phyloP scores from a whole-genome alignment of 345 rosid species.

The Hibiscus mutabilis region DNA sequence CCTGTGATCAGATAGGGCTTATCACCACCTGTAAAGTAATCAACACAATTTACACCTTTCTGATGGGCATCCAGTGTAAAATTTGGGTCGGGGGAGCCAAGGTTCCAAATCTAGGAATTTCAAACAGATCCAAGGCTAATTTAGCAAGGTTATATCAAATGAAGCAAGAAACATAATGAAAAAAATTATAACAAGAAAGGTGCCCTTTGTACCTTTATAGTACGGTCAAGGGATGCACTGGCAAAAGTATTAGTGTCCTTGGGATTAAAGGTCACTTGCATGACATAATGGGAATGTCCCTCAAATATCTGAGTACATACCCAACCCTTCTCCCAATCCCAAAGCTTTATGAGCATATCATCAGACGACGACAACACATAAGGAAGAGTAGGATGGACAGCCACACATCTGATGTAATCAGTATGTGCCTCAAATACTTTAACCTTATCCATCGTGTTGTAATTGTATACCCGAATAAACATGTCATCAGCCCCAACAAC shows the following conservation, averaged over 20 bases:
- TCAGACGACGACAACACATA: constrained; percentile 91
- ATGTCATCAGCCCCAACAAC: constrained; percentile 96
- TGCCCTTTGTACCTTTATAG: constrained; percentile 55
- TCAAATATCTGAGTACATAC: constrained; percentile 83
- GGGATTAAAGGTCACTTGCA: constrained; percentile 95
- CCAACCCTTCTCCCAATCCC: constrained; percentile 99
- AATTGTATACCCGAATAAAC: constrained; percentile 83
- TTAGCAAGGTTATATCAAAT: constrained; percentile 9
- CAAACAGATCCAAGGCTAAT: constrained; percentile 14
- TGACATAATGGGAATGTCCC: constrained; percentile 99
- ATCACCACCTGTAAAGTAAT: constrained; percentile 93
- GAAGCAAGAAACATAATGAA: constrained; percentile 7
- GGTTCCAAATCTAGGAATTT: constrained; percentile 74
- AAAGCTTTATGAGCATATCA: constrained; percentile 97
- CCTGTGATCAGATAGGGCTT: constrained; percentile 88
- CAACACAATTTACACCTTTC: constrained; percentile 90
- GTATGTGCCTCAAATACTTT: constrained; percentile 97
- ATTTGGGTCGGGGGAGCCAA: constrained; percentile 91
- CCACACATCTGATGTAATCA: constrained; percentile 89
- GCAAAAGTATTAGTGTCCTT: constrained; percentile 92
- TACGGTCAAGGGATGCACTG: constrained; percentile 96
- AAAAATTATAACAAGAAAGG: constrained; percentile 5
- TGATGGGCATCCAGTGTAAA: constrained; percentile 92
- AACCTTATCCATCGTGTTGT: constrained; percentile 85
- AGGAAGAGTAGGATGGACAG: constrained; percentile 91